Conservation (phyloP, 164 flowering plant genomes). For the Tinospora cordifolia region DNA sequence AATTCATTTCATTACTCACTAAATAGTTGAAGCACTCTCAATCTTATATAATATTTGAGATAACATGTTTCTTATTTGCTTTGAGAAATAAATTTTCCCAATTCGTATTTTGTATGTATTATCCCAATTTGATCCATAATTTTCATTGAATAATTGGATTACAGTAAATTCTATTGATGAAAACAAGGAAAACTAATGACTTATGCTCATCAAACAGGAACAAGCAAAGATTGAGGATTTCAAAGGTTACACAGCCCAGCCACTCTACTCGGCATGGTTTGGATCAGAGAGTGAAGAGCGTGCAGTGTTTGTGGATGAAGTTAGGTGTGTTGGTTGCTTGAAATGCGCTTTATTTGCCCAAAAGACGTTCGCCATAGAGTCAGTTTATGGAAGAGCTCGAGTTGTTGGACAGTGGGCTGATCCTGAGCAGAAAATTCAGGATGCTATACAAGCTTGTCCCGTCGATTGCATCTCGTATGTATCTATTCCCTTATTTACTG, state of each 20-base stretch:
- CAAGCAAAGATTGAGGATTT: conserved; percentile 53
- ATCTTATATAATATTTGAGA: too few relatives aligned
- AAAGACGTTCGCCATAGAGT: conserved; percentile 80
- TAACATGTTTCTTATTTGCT: too few relatives aligned
- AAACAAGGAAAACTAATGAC: too few relatives aligned
- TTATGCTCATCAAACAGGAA: conserved; percentile 55
- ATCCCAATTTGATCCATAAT: too few relatives aligned
- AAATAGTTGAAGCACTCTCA: too few relatives aligned
- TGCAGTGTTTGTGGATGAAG: conserved; percentile 89
- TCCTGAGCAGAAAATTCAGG: conserved; percentile 63
- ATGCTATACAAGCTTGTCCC: conserved; percentile 75
- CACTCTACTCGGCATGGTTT: conserved; percentile 71
- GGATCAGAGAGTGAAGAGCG: conserved; percentile 69
- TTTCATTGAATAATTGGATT: too few relatives aligned
- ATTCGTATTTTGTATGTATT: too few relatives aligned
- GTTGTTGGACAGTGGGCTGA: conserved; percentile 96
- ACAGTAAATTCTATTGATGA: too few relatives aligned
- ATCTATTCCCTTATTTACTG: neutral
- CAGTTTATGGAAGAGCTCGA: conserved; percentile 80
- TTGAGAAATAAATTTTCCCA: too few relatives aligned
- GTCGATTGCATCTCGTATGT: conserved; percentile 91
- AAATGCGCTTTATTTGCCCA: conserved; percentile 83
- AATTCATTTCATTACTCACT: too few relatives aligned
- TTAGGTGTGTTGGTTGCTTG: conserved; percentile 86
- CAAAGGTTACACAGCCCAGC: conserved; percentile 69